Base-by-base conservation (phyloP, 768 basidiomycete species). In the Clitopilus hobsonii region DNA sequence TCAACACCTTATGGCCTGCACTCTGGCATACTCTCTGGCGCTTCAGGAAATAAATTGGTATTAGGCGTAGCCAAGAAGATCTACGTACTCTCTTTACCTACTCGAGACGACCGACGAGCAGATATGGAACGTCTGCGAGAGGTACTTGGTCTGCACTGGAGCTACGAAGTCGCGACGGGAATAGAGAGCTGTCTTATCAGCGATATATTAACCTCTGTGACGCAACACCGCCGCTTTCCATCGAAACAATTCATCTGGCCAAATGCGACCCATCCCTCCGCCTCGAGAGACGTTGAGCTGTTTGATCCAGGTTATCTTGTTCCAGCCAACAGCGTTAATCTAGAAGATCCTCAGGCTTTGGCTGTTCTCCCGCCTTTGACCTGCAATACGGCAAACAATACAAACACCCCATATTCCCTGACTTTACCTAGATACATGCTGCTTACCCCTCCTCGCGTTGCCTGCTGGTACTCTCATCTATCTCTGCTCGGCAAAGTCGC, bases 401-500 rank as follows among this genome's bases (percentile, higher is more conserved):
- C 65, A 14, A 61, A 78, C 16, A 56, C 67, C 0, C 59, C 68
- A 6, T 79, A 74, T 57, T 62, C 58, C 30, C 60, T 71, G 13
- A 58, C 58, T 0, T 63, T 81, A 6, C 78, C 78, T 2, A 69
- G 73, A 22, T 73, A 82, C 65, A 71, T 74, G 64, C 57, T 82
- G 26, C 79, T 91, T 49, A 83, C 84, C 0, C 71, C 74, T 24
- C 76, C 78, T 16, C 81, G 85, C 52, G 65, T 89, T 29, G 86
- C 87, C 10, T 89, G 86, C 67, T 89, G 86, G 86, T 71, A 83
- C 61, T 89, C 88, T 1, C 88, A 90, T 64, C 57, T 83, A 10
- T 74, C 70, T 26, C 72, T 77, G 29, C 77, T 89, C 26, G 76
- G 71, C 20, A 68, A 57, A 2, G 72, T 86, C 38, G 69, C 67